Evolutionary conservation across 768 basidiomycete genomes (phyloP), one percentile per base, ranked within the genome.

Genomic region (button mushroom (Agaricus bisporus)): DNA sequence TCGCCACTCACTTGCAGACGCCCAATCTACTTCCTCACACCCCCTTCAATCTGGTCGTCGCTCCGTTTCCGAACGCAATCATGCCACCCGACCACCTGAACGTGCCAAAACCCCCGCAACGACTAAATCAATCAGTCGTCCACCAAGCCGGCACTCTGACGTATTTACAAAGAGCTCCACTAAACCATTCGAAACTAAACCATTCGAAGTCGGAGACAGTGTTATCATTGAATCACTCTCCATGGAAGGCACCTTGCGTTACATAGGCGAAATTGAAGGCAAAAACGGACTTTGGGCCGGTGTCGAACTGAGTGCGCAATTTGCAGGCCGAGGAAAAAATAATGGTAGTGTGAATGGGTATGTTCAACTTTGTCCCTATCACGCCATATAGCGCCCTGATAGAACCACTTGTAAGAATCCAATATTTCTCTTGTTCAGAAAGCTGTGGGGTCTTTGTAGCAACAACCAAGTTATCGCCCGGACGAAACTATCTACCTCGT

Each of bases 221-320:
- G 94, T 98, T 36, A 74, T 88, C 58, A 87, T 97, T 41, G 91
- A 93, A 61, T 89, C 86, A 9, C 77, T 92, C 42, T 93, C 93
- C 0, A 88, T 87, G 66, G 94, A 97, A 65, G 95, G 95, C 15
- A 78, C 73, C 8, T 68, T 98, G 41, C 73, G 82, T 56, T 98
- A 83, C 68, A 57, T 95, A 15, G 95, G 95, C 5, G 79, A 82
- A 59, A 94, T 97, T 51, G 85, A 89, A 15, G 91, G 91, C 48
- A 98, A 98, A 67, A 76, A 81, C 2, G 95, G 95, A 3, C 70
- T 85, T 5, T 99, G 91, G 90, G 95, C 91, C 14, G 95, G 95
- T 12, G 91, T 99, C 18, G 91, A 98, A 68, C 75, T 99, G 18
- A 73, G 81, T 60, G 86, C 85, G 35, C 89, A 90, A 5, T 95